Evolutionary conservation across 176 grass and related monocot genomes (phyloP).

Genomic region (Dactylis glomerata): DNA sequence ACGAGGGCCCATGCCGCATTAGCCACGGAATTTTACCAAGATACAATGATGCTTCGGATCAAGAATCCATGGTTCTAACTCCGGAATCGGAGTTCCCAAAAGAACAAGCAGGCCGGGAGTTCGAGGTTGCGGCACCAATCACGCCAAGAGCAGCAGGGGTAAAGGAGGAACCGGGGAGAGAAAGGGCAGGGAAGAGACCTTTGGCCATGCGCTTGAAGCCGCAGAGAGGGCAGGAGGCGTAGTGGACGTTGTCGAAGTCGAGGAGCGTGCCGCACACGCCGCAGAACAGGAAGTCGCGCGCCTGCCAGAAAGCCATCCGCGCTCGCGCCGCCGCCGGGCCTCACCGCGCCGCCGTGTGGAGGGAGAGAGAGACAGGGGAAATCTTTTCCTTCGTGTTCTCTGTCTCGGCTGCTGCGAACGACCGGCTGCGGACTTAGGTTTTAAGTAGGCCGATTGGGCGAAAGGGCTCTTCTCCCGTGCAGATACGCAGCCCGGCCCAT

Average conservation of each 20-base stretch:
- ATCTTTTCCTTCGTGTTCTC: not conserved
- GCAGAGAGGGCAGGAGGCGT: constrained; percentile 63
- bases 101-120: not conserved
- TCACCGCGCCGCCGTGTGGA: not conserved
- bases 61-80: not conserved
- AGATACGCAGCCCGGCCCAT: not conserved
- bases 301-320: constrained; percentile 62
- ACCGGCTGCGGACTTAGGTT: not conserved
- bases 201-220: constrained; percentile 73
- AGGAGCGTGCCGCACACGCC: constrained; percentile 73
- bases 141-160: not conserved
- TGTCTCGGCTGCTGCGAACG: too few relatives aligned
- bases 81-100: not conserved
- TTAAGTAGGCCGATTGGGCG: not conserved
- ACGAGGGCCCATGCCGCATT: not conserved
- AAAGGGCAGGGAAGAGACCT: constrained; percentile 30
- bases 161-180: not conserved
- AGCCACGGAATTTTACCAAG: not conserved
- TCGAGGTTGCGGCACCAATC: not conserved
- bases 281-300: constrained; percentile 86
- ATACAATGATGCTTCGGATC: not conserved
- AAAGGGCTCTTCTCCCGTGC: not conserved
- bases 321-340: not conserved
- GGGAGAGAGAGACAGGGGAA: not conserved
- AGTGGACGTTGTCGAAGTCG: constrained; percentile 47